These are phyloP conservation scores for Diutina catenulata DNA, from an alignment of 1,139 yeast genomes.

Conservation along the genomic window DNA sequence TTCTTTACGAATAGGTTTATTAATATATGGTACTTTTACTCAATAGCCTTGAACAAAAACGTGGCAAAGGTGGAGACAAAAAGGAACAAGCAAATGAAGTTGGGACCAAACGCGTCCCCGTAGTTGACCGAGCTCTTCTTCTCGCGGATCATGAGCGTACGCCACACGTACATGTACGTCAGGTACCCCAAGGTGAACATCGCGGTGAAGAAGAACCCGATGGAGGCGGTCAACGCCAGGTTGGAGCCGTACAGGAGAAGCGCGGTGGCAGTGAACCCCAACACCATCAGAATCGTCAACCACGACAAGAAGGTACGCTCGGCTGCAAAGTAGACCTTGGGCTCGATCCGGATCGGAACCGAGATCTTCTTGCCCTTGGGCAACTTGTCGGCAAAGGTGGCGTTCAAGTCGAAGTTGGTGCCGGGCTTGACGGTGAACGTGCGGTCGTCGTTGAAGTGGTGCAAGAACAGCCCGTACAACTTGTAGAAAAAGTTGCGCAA, in stretches of 20 bases:
- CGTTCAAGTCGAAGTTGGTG: conserved; percentile 56
- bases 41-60: conserved; percentile 37
- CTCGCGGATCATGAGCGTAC: conserved; percentile 73
- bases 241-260: conserved; percentile 58
- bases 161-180: conserved; percentile 64
- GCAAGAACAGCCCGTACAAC: conserved; percentile 26
- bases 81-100: conserved; percentile 63
- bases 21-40: neutral
- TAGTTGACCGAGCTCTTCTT: conserved; percentile 66
- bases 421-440: conserved; percentile 71
- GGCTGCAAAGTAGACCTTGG: conserved; percentile 76
- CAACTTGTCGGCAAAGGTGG: conserved; percentile 36
- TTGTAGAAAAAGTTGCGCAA: conserved; percentile 20
- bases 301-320: conserved; percentile 73
- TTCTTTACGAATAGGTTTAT: no score
- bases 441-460: conserved; percentile 52
- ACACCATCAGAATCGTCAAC: conserved; percentile 62
- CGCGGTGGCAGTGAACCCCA: conserved; percentile 65
- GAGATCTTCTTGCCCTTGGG: conserved; percentile 73
- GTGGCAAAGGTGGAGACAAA: conserved; percentile 65
- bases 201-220: conserved; percentile 83
- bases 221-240: conserved; percentile 67
- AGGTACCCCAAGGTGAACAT: conserved; percentile 63
- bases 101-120: conserved; percentile 85
- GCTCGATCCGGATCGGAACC: conserved; percentile 74